phyloP scores from a whole-genome alignment of 2,329 filamentous ascomycete genomes.

The Trichoderma cornu-damae region DNA sequence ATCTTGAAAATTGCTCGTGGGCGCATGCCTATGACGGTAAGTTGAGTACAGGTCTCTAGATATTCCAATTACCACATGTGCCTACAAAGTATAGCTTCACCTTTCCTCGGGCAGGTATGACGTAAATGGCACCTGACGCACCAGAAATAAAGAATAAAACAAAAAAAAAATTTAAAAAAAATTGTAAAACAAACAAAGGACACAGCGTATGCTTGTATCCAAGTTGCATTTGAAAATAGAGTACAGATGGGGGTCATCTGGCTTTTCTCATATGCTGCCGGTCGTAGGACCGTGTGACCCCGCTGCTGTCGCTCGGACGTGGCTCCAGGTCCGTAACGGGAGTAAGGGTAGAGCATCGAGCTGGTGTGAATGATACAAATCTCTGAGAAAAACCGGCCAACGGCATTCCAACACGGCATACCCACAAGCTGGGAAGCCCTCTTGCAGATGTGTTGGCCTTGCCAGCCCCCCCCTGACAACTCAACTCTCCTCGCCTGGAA shows the following conservation, averaged over 20 bases:
- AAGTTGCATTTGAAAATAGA: neutral
- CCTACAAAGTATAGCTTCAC: too few relatives aligned
- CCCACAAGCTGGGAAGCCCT: neutral
- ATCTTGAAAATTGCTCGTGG: too few relatives aligned
- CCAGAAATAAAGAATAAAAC: too few relatives aligned
- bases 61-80: too few relatives aligned
- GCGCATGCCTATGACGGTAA: too few relatives aligned
- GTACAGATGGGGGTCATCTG: neutral
- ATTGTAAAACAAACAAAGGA: too few relatives aligned
- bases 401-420: neutral
- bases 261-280: neutral
- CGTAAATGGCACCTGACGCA: too few relatives aligned
- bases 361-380: neutral
- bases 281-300: neutral
- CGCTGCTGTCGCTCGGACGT: neutral
- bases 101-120: too few relatives aligned
- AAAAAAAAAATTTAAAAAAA: neutral
- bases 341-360: neutral
- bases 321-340: neutral
- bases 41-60: too few relatives aligned
- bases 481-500: neutral
- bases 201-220: neutral
- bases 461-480: neutral
- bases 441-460: neutral
- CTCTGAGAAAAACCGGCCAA: neutral